phyloP scores from a whole-genome alignment of 2,329 filamentous ascomycete species.

The Dothidotthia symphoricarpi region DNA sequence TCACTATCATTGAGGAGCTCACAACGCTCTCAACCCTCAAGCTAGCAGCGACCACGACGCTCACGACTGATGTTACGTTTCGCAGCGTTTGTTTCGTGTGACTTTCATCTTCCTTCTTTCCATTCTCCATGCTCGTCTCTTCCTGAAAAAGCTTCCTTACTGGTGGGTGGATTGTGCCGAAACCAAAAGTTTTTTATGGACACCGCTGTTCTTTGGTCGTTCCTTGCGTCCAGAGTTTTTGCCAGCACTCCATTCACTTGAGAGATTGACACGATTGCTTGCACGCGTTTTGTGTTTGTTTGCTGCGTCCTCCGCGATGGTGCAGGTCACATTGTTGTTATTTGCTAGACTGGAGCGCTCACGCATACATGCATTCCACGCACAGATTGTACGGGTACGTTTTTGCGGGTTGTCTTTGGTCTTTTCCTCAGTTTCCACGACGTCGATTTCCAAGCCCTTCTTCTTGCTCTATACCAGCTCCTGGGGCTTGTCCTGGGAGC shows the following conservation, averaged over 20 bases:
- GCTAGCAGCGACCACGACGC: too few relatives aligned
- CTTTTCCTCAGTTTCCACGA: too few relatives aligned
- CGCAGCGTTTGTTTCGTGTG: not conserved
- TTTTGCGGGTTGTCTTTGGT: constrained; percentile 8
- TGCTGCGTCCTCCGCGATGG: constrained; percentile 28
- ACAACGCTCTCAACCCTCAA: not conserved
- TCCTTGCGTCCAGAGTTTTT: constrained; percentile 20
- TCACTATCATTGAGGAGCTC: constrained; percentile 17
- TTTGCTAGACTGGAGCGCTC: constrained; percentile 42
- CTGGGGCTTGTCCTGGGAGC: constrained; percentile 16
- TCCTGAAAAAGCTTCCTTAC: not conserved
- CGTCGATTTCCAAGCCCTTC: constrained; percentile 9
- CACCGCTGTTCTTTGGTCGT: constrained; percentile 4
- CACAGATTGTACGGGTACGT: constrained; percentile 18
- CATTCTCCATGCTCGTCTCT: not conserved
- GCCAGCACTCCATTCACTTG: constrained; percentile 13
- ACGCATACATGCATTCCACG: constrained; percentile 28
- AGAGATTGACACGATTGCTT: constrained; percentile 24
- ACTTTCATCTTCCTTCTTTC: not conserved
- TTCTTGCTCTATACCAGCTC: constrained; percentile 31
- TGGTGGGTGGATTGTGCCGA: too few relatives aligned
- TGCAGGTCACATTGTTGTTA: constrained; percentile 38
- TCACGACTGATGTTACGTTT: not conserved
- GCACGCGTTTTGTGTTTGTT: constrained; percentile 21
- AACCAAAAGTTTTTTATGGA: constrained; percentile 20